Evolutionary conservation across 345 rosid species (phyloP), one percentile per base, ranked within the genome.

Genomic region (Pelargonium nanum): DNA sequence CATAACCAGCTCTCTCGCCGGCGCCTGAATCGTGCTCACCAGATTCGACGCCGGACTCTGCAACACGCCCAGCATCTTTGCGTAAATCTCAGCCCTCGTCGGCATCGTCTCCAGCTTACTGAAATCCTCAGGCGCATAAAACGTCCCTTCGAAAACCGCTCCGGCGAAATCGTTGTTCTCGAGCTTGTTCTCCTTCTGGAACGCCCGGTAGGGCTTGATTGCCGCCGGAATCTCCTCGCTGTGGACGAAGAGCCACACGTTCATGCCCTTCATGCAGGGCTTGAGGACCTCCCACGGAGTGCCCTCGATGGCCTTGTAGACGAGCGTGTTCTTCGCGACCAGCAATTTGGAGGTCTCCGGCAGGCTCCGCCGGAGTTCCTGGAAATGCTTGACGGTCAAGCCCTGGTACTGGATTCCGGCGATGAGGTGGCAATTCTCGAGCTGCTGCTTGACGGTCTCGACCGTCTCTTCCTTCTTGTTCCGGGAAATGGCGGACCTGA

Each of bases 191-290:
- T 85, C 99, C 69, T 78, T 89, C 66, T 84, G 88, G 57, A 93
- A 93, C 19, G 32, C 61, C 75, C 97, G 73, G 71, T 83, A 93
- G 1, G 99, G 99, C 70, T 84, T 87, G 28, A 93, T 67, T 0
- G 96, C 88, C n/a, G 81, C 81, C 0, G 97, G 99, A 40, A 93
- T 87, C 66, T 89, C 99, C 66, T 93, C 99, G 7, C 70, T 77
- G 60, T 87, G 99, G 8, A 89, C 97, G 53, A 93, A 93, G 23
- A 89, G 84, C 94, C 96, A 93, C 24, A 83, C 97, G 45, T 89
- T 89, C 99, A 89, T 93, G 9, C 99, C 99, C 57, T 68, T 87
- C 99, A 92, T 92, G 65, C 96, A 92, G 2, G 98, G 94, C 74
- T 86, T 78, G 28, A 92, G 72, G 51, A 77, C 88, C 65, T 87